phyloP scores from a whole-genome alignment of 495 filamentous ascomycete genomes.

The Annulohypoxylon maeteangense region DNA sequence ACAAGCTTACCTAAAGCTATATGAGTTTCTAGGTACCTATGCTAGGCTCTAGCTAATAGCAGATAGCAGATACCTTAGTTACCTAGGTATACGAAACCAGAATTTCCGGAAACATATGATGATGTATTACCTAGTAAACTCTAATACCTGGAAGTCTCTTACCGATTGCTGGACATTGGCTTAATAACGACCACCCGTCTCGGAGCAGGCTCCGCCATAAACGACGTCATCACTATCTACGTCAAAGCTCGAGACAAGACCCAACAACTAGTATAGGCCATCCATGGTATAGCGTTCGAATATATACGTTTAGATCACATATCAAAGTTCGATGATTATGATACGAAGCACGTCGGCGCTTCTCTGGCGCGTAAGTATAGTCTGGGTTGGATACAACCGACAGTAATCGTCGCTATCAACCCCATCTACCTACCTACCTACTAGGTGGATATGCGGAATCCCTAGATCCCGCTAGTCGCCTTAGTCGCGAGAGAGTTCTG shows the following conservation, averaged over 20 bases:
- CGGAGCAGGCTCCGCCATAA: background rate
- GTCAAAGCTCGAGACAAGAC: background rate
- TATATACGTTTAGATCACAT: background rate
- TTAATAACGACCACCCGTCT: background rate
- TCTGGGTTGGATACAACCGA: background rate
- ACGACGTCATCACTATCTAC: slow-evolving; percentile 11
- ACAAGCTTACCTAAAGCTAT: too few species aligned
- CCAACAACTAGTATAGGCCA: too few species aligned
- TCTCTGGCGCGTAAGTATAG: background rate
- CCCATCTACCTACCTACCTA: background rate
- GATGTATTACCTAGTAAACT: too few species aligned
- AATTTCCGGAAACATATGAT: too few species aligned
- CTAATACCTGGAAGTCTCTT: too few species aligned
- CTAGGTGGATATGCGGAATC: too few species aligned
- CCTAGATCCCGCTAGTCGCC: background rate
- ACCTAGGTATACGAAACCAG: too few species aligned
- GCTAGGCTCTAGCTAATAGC: too few species aligned
- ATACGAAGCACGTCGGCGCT: background rate
- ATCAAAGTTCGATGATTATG: background rate
- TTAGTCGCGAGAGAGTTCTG: background rate
- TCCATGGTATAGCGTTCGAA: background rate
- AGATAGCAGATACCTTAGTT: too few species aligned
- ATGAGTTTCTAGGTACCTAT: too few species aligned
- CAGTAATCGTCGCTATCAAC: background rate
- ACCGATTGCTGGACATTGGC: background rate